A percentile compares a stretch with the other conserved stretches of the same genome.
Conservation (phyloP, 495 filamentous ascomycete genomes). For the Penicillium diatomitis region DNA sequence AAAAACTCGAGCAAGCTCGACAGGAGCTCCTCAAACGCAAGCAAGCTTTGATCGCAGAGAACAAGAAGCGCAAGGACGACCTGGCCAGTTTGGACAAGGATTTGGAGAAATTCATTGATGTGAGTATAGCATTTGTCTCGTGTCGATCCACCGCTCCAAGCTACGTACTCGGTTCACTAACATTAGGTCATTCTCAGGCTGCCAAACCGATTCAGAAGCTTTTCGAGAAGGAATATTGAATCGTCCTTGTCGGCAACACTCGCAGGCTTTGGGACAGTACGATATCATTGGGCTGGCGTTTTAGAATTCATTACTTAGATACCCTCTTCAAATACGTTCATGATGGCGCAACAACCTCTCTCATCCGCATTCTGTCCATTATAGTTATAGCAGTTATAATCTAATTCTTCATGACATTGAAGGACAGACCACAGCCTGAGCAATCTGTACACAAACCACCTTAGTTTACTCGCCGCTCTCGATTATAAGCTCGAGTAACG, state of each 20-base stretch:
- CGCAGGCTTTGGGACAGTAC: not conserved
- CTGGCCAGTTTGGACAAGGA: constrained; percentile 80
- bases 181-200: constrained; percentile 40
- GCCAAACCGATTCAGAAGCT: constrained; percentile 78
- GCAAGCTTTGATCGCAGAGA: constrained; percentile 83
- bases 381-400: too few species aligned
- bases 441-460: too few species aligned
- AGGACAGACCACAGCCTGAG: too few species aligned
- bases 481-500: too few species aligned
- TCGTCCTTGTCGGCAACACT: not conserved
- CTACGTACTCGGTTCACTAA: not conserved
- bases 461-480: too few species aligned
- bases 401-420: too few species aligned
- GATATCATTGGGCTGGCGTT: constrained; percentile 21
- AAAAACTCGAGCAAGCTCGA: constrained; percentile 77
- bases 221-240: constrained; percentile 63
- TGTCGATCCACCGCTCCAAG: not conserved
- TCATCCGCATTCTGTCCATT: not conserved
- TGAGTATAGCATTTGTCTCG: constrained; percentile 11
- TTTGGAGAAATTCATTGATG: constrained; percentile 82
- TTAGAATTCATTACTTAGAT: constrained; percentile 30
- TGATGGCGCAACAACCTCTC: not conserved
- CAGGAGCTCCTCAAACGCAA: constrained; percentile 84
- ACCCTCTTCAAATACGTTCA: constrained; percentile 14
- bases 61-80: constrained; percentile 91